phyloP scores from a whole-genome alignment of 352 stramenopile genomes.

The Plasmopara muralis region DNA sequence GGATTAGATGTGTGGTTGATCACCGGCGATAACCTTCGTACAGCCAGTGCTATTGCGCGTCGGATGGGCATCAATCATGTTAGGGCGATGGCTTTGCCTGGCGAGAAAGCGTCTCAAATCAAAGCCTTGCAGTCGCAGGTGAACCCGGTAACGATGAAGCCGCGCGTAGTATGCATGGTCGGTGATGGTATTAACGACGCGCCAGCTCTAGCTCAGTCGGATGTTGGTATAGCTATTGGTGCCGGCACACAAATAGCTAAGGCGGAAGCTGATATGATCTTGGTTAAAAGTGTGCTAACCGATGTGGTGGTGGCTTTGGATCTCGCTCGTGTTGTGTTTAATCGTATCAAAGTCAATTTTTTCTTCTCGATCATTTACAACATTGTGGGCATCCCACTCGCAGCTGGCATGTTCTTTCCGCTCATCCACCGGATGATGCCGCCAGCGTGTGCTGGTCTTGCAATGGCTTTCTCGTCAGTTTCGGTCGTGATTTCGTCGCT shows the following conservation, averaged over 20 bases:
- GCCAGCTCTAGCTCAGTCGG: conserved; percentile 86
- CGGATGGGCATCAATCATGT: conserved; percentile 87
- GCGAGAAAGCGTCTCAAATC: conserved; percentile 93
- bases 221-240: conserved; percentile 90
- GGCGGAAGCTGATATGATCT: conserved; percentile 81
- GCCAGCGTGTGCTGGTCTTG: conserved; percentile 73
- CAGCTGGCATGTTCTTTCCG: conserved; percentile 81
- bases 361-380: conserved; percentile 88
- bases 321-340: conserved; percentile 73
- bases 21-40: conserved; percentile 90
- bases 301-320: conserved; percentile 81
- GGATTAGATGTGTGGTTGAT: conserved; percentile 82
- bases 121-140: conserved; percentile 68
- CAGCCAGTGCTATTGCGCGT: conserved; percentile 82
- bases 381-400: conserved; percentile 73
- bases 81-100: conserved; percentile 85
- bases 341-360: conserved; percentile 82
- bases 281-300: conserved; percentile 78
- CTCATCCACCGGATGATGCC: conserved; percentile 82
- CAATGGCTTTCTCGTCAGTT: conserved; percentile 86
- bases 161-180: conserved; percentile 87
- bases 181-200: conserved; percentile 95
- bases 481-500: conserved; percentile 58
- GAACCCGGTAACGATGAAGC: conserved; percentile 59
- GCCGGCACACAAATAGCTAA: conserved; percentile 88